Evolutionary conservation across 148 eudicot genomes (phyloP), one percentile per base, ranked within the genome.

Genomic region (Hydrangea macrophylla): DNA sequence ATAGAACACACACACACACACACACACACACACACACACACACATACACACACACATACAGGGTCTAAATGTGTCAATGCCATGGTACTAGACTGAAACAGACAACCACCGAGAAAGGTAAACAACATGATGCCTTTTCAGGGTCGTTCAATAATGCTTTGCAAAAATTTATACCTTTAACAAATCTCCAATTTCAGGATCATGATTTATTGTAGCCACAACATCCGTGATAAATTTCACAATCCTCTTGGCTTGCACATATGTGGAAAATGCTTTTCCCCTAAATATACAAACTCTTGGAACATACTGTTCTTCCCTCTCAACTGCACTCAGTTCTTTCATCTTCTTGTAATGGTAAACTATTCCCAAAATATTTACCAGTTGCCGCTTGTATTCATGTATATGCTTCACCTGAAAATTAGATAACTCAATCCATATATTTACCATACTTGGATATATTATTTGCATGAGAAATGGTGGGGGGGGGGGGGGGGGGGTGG

Each of bases 221-320:
- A 93, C 96, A 79, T 92, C 98, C 28, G 92, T 86, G 65, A 92
- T 92, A 64, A 92, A 90, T 80, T 92, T 92, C 66, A 92, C 96
- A 62, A 92, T 92, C 72, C 96, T 86, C 83, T 92, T 92, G 61
- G 98, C 98, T 78, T 92, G 98, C 67, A 86, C 80, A 70, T 92
- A 92, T 20, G 98, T 92, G 30, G 98, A 87, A 80, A 92, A 92
- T 30, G 98, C 98, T 80, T 92, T 92, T 72, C 96, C 98, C 56
- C 98, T 96, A 86, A 92, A 92, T 60, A 92, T 88, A 65, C 96
- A 93, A 27, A 93, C 96, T 56, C 98, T 82, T 20, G 98, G 98
- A 65, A 81, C 92, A 78, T 74, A 90, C 58, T 82, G 83, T 5
- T 54, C 79, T 72, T 76, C 65, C 82, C 98, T 83, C 76, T 88